phyloP scores from a whole-genome alignment of 2,329 filamentous ascomycete genomes.

The Arthrobotrys musiformis region DNA sequence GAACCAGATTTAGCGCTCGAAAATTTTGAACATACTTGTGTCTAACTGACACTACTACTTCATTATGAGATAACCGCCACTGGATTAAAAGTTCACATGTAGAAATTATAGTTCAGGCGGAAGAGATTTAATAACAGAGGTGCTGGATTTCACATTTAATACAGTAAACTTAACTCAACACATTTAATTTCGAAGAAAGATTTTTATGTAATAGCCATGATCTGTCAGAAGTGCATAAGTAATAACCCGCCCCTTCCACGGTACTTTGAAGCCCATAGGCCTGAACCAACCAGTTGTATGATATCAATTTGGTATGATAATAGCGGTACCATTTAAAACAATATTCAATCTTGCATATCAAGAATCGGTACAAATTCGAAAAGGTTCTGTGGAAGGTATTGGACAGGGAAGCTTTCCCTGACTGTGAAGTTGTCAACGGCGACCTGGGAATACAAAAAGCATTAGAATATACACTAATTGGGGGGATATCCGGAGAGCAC shows the following conservation, averaged over 20 bases:
- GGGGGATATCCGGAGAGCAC: not conserved
- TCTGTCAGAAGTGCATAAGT: not conserved
- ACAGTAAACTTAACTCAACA: no score
- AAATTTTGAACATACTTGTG: no score
- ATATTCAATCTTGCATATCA: not conserved
- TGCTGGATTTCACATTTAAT: no score
- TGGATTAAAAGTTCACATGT: no score
- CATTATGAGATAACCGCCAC: no score
- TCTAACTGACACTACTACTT: no score
- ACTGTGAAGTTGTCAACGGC: not conserved
- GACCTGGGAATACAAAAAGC: not conserved
- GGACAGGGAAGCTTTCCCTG: not conserved
- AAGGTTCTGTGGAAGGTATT: not conserved
- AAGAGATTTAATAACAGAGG: no score
- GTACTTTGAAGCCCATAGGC: not conserved
- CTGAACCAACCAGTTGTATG: not conserved
- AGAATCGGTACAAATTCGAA: constrained; percentile 27
- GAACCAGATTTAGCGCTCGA: no score
- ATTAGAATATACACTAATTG: not conserved
- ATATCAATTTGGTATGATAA: not conserved
- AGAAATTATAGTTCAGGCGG: no score
- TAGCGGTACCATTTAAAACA: not conserved
- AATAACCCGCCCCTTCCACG: not conserved
- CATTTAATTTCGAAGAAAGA: not conserved
- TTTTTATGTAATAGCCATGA: not conserved